These are phyloP conservation scores for Volvariella surrecta DNA, from an alignment of 1,284 basidiomycete species.

Conservation along the genomic window DNA sequence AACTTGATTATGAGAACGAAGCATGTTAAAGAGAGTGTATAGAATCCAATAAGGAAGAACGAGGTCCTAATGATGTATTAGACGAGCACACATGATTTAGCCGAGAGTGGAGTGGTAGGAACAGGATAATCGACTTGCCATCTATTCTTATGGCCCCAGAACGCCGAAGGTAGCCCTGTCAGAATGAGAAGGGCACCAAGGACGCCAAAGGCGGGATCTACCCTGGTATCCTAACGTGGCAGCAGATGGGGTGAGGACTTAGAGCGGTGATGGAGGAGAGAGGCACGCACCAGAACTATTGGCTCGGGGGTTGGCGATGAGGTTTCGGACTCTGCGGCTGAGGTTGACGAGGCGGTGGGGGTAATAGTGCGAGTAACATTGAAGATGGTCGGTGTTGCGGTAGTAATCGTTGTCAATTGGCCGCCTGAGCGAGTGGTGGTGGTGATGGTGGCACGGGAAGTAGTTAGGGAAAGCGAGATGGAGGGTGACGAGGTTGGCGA, in stretches of 20 bases:
- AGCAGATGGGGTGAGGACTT: conserved; percentile 4
- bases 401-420: conserved; percentile 37
- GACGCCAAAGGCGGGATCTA: conserved; percentile 87
- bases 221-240: conserved; percentile 44
- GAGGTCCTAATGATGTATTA: conserved; percentile 58
- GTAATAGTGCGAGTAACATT: conserved; percentile 49
- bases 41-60: conserved; percentile 87
- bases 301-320: conserved; percentile 42
- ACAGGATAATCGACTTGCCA: conserved; percentile 44
- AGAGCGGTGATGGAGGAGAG: conserved; percentile 1
- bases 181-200: conserved; percentile 85
- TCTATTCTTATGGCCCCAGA: conserved; percentile 90
- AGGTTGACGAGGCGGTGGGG: conserved; percentile 28
- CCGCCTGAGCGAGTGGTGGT: conserved; percentile 38
- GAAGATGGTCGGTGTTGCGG: conserved; percentile 45
- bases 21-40: conserved; percentile 79
- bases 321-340: conserved; percentile 35
- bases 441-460: conserved; percentile 38
- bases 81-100: conserved; percentile 8
- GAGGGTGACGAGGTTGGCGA: conserved; percentile 15
- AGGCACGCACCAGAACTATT: conserved; percentile 35
- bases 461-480: conserved; percentile 40
- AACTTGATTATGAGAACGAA: conserved; percentile 87
- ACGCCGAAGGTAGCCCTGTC: conserved; percentile 83
- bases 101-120: conserved; percentile 9